Percentiles rank a stretch among this genome's conserved stretches.
phyloP scores from a whole-genome alignment of 2,329 filamentous ascomycete species.

The Neoarthrinium moseri region DNA sequence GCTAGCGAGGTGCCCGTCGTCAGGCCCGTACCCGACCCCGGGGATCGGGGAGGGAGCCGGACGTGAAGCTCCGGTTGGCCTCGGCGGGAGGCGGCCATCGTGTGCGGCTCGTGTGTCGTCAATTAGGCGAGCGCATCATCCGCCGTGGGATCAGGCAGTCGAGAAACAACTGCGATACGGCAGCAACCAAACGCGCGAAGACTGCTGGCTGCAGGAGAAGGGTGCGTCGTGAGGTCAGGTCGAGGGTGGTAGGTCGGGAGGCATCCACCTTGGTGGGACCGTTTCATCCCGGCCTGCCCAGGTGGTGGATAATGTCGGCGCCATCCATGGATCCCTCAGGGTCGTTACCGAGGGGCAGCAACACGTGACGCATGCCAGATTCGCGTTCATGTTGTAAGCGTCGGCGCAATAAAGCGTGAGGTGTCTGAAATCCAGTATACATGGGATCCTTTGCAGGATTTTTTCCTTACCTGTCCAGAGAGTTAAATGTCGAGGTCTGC shows the following conservation, averaged over 20 bases:
- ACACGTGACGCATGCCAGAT: constrained; percentile 4
- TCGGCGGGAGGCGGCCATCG: constrained; percentile 31
- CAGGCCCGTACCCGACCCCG: constrained; percentile 3
- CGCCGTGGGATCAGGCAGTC: not conserved
- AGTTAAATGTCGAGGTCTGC: too few relatives aligned
- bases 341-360: not conserved
- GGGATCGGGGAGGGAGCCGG: constrained; percentile 20
- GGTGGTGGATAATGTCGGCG: not conserved
- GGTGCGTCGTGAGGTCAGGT: too few relatives aligned
- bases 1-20: constrained; percentile 21
- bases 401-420: not conserved
- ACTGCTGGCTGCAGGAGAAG: not conserved
- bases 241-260: too few relatives aligned
- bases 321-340: not conserved
- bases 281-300: constrained; percentile 1
- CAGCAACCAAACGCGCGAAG: not conserved
- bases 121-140: constrained; percentile 9
- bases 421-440: too few relatives aligned
- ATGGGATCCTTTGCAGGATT: too few relatives aligned
- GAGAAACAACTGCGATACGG: not conserved
- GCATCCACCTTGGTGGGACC: not conserved
- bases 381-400: too few relatives aligned
- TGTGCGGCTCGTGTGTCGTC: constrained; percentile 6
- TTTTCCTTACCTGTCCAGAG: too few relatives aligned
- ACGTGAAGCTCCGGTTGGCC: constrained; percentile 32